Base-by-base conservation (phyloP, 305 asterid genomes). In the Fraxinus greggii region DNA sequence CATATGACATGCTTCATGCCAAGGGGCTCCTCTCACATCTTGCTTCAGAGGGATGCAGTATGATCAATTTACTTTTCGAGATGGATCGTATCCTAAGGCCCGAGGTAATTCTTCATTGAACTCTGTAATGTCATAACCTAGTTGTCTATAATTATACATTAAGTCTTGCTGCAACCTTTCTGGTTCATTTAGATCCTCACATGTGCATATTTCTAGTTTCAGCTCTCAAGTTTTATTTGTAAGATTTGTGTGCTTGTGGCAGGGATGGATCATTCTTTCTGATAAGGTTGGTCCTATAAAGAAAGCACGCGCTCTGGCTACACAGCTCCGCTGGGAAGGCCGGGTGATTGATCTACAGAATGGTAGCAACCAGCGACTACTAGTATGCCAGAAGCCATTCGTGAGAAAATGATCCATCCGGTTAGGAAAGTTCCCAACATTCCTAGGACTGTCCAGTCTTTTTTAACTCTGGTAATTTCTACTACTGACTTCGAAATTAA, bases 71-170 rank as follows among this genome's bases (percentile, higher is more conserved):
- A 80, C 86, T 94, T 75, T 89, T 93, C 36, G 98, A 94, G 90
- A 96, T 96, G 97, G 98, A 96, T 76, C 95, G 98, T 33, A 94
- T 96, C 65, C 92, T 96, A 81, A 93, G 99, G 28, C 99, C 99
- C 3, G 99, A 96, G 99, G 99, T 94, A 91, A 86, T 78, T 15
- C 15, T 63, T 72, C 56, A 31, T 75, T 26, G 28, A 61, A 61
- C 42, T 23, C 70, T 61, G 6, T 54, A 36, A 24, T 79, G 31
- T 38, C 56, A 3, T 33, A 72, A 65, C 78, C 26, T 10, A n/a
- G 6, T 10, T 3, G 29, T 36, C 81, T 15, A 33, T 21, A 32
- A 67, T 12, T 78, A 35, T 67, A 65, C 1, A 10, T 9, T 23
- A n/a, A 36, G 26, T 28, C 12, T 79, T 67, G 21, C 35, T 67